Evolutionary conservation across 2,329 filamentous ascomycete genomes (phyloP), one percentile per base, ranked within the genome.

Genomic region (Sarocladium oryzae): DNA sequence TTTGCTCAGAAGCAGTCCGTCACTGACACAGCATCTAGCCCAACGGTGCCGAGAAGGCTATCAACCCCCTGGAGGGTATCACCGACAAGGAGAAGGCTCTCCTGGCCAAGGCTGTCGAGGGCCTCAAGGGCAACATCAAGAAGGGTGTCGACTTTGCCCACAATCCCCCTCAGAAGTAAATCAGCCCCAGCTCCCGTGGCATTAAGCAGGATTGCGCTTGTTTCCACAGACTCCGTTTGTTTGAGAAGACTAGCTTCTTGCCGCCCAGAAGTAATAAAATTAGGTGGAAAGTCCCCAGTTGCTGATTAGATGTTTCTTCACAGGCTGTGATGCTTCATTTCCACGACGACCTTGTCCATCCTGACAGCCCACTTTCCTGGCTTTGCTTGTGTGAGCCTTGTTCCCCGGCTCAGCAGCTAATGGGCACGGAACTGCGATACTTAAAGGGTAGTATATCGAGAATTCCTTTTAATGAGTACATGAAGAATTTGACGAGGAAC

Each of bases 141-240:
- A 96, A 97, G 84, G 93, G 93, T 67, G 77, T 96, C 66, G 82
- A 85, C 67, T 99, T 97, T 69, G 85, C 85, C 71, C 79, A 88
- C 77, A 91, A 86, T 79, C 83, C 88, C 69, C 86, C 89, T 67
- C 83, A 89, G 82, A 91, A 91, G 88, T 91, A 83, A 88, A 69
- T 63, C 63, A 56, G 53, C 61, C 62, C 60, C 52, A 59, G 26
- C 16, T 33, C 32, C 28, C 23, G 32, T 45, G 40, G 50, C 30
- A 21, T 41, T 20, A 32, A 32, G 35, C 49, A 50, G 35, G 15
- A 28, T 26, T 32, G 33, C 23, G 32, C 37, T 26, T 30, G 21
- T 38, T 28, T 30, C 8, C 26, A 38, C 18, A 26, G n/a, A 15
- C 35, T 30, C 8, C 18, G 2, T 50, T 24, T 41, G 38, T 40